Evolutionary conservation across 139 green algal species (phyloP).

Genomic region (Micractinium sp.): DNA sequence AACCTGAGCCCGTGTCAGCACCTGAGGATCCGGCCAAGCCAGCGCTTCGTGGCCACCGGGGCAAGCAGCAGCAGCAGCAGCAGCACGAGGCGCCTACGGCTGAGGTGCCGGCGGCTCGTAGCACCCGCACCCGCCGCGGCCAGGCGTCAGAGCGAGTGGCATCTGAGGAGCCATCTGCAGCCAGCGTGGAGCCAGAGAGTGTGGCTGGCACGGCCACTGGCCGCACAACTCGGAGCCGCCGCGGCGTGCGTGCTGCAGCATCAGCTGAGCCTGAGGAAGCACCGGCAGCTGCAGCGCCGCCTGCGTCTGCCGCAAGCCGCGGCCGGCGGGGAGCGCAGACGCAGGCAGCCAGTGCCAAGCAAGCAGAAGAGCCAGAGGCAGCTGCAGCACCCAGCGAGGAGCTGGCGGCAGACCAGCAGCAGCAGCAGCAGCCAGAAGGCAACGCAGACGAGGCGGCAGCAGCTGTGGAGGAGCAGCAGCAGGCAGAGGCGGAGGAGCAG

Average conservation of each 20-base stretch:
- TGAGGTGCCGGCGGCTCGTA: background rate
- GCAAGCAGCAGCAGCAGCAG: constrained; percentile 18
- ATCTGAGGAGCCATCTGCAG: background rate
- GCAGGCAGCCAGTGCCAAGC: background rate
- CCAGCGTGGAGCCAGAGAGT: background rate
- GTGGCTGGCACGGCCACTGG: background rate
- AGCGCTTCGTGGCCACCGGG: background rate
- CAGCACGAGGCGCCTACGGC: background rate
- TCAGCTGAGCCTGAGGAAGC: background rate
- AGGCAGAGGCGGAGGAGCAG: constrained; percentile 12
- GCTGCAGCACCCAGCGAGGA: background rate
- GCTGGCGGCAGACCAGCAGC: background rate
- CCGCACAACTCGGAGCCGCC: background rate
- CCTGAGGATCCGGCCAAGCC: background rate
- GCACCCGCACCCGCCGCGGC: background rate
- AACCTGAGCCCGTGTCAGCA: background rate
- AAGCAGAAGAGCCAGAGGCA: background rate
- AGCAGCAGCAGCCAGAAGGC: background rate
- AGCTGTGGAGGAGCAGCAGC: background rate
- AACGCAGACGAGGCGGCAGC: background rate
- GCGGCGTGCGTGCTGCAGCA: background rate
- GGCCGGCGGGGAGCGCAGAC: background rate
- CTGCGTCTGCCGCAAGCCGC: background rate
- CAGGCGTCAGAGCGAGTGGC: background rate
- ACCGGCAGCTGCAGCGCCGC: background rate